These are phyloP conservation scores for Solanum chiquidenum DNA, from an alignment of 257 asterid species.

Conservation along the genomic window DNA sequence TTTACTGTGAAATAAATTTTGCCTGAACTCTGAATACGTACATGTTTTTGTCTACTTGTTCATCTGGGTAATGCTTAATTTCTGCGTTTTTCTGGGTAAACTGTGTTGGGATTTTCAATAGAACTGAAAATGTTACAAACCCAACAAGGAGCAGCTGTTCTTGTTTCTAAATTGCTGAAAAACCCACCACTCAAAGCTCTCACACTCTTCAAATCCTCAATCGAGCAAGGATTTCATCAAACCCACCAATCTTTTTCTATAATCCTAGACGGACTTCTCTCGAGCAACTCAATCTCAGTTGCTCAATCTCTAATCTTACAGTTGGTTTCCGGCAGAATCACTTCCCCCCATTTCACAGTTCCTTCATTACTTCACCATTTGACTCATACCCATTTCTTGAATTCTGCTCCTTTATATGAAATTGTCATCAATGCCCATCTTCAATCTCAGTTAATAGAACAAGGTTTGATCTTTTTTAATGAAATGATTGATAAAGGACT, in stretches of 20 bases:
- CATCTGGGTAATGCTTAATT: not conserved
- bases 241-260: slow-evolving; percentile 41
- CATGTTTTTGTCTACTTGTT: not conserved
- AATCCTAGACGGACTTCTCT: slow-evolving; percentile 40
- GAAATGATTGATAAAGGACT: slow-evolving; percentile 43
- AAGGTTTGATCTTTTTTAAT: slow-evolving; percentile 23
- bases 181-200: slow-evolving; percentile 52
- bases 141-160: not conserved
- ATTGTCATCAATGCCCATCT: slow-evolving; percentile 41
- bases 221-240: slow-evolving; percentile 26
- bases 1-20: not conserved
- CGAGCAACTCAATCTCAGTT: slow-evolving; percentile 20
- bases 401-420: slow-evolving; percentile 33
- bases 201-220: slow-evolving; percentile 37
- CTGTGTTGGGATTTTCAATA: not conserved
- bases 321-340: slow-evolving; percentile 39
- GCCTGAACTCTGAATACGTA: not conserved
- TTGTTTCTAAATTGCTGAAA: slow-evolving; percentile 48
- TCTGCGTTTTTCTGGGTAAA: not conserved
- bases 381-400: slow-evolving; percentile 8
- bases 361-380: slow-evolving; percentile 37
- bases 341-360: slow-evolving; percentile 36
- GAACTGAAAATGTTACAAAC: not conserved
- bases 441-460: slow-evolving; percentile 24
- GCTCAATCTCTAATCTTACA: slow-evolving; percentile 45